Base-by-base conservation (phyloP, 371 early-diverging fungal genomes). In the Lichtheimia corymbifera region DNA sequence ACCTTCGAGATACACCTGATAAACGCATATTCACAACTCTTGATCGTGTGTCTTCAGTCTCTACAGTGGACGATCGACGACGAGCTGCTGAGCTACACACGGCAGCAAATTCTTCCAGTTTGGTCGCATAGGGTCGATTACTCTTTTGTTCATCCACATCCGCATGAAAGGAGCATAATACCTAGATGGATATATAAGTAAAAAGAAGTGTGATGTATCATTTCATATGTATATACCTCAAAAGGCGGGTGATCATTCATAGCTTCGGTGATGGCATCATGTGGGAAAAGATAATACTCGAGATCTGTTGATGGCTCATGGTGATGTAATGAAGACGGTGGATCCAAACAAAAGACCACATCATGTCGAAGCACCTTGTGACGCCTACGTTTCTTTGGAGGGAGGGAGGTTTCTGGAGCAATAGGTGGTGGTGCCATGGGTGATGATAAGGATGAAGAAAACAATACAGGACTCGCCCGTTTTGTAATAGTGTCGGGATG, bases 191-290 rank as follows among this genome's bases (percentile, higher is more conserved):
- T 35, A 12, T 30, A 54, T 9, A 22, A 17, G 6, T 27, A 25
- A n/a, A 6, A 35, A n/a, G n/a, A 11, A 9, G 0, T 11, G 9
- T 35, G 1, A 35, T 9, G 2, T 35, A 2, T 11, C 11, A 35
- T 35, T 0, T 53, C 14, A 53, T 17, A n/a, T n/a, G n/a, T n/a
- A n/a, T n/a, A 51, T 68, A 80, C 83, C 71, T 80, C 75, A 54
- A 66, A 70, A 30, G 78, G 78, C 14, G 64, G 68, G 30, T 58
- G 43, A 50, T 67, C 62, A 25, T 62, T 72, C n/a, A 71, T 56
- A 24, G 71, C 66, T 61, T 79, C 80, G 11, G 73, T 64, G 9
- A 83, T 63, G 6, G 82, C 77, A 63, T 84, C 76, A 18, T 68
- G 74, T 55, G 83, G 79, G 25, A 83, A 78, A 35, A 68, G 41